A percentile compares a stretch with the other conserved stretches of the same genome.
Conservation (phyloP, 305 asterid genomes). For the Solanum aculeatissimum region DNA sequence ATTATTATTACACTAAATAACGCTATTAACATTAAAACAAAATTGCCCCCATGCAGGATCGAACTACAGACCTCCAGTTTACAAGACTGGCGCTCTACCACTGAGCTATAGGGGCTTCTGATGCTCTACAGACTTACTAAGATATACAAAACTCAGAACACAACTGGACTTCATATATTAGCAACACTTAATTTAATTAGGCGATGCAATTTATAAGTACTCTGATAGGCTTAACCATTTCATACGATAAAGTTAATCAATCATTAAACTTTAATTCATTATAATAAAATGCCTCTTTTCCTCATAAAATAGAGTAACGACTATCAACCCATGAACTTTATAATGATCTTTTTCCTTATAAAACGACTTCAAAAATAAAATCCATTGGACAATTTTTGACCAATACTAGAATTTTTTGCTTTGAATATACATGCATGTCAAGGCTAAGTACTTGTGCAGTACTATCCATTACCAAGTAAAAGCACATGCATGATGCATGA, state of each 20-base stretch:
- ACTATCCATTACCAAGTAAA: background rate
- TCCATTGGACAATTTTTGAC: background rate
- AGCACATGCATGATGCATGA: background rate
- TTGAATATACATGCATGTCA: background rate
- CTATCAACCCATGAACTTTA: background rate
- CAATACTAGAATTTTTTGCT: background rate
- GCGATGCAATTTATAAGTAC: background rate
- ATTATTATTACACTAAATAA: too few relatives aligned
- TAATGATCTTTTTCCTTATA: background rate
- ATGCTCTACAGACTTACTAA: too few relatives aligned
- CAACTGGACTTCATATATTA: background rate
- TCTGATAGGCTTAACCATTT: too few relatives aligned
- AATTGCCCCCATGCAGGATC: constrained; percentile 81
- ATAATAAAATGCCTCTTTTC: background rate
- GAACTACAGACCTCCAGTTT: constrained; percentile 96
- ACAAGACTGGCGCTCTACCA: constrained; percentile 99
- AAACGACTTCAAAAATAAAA: background rate
- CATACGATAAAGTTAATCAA: background rate
- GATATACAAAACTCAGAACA: too few relatives aligned
- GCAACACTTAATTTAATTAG: background rate
- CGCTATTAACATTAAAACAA: too few relatives aligned
- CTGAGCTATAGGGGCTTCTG: constrained; percentile 85
- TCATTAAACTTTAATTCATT: background rate
- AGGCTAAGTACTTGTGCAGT: background rate
- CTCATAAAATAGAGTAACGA: background rate